phyloP scores from a whole-genome alignment of 2,329 filamentous ascomycete genomes.

The Scedosporium boydii region DNA sequence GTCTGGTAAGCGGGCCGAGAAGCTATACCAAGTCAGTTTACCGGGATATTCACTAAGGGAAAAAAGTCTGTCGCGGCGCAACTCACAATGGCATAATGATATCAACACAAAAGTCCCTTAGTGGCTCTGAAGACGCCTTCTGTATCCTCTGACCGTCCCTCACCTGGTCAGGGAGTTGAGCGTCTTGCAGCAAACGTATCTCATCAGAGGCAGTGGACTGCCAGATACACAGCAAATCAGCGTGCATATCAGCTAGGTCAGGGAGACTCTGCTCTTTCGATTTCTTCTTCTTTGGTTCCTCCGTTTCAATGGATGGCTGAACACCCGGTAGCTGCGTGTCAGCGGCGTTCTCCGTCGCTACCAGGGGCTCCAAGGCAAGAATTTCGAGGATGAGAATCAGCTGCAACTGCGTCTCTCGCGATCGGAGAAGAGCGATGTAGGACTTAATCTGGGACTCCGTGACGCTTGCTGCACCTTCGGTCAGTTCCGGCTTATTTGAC shows the following conservation, averaged over 20 bases:
- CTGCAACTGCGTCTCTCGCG: slow-evolving; percentile 70
- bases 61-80: too few species aligned
- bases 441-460: slow-evolving; percentile 47
- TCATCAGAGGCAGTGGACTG: slow-evolving; percentile 62
- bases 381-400: slow-evolving; percentile 73
- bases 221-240: slow-evolving; percentile 77
- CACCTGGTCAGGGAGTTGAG: slow-evolving; percentile 26
- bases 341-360: slow-evolving; percentile 26
- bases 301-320: slow-evolving; percentile 10
- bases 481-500: slow-evolving; percentile 40
- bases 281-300: slow-evolving; percentile 34
- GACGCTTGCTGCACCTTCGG: slow-evolving; percentile 37
- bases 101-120: slow-evolving; percentile 70
- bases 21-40: slow-evolving; percentile 40
- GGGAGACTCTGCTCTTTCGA: slow-evolving; percentile 53
- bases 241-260: slow-evolving; percentile 59
- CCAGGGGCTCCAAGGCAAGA: slow-evolving; percentile 54
- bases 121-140: slow-evolving; percentile 45
- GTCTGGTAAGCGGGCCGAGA: slow-evolving; percentile 65
- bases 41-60: neutral
- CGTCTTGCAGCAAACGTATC: slow-evolving; percentile 38
- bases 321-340: slow-evolving; percentile 24
- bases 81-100: slow-evolving; percentile 71
- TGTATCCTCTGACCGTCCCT: slow-evolving; percentile 26
- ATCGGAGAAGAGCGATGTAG: slow-evolving; percentile 56